Evolutionary conservation across 345 rosid species (phyloP).

Genomic region (Ceriops tagal): DNA sequence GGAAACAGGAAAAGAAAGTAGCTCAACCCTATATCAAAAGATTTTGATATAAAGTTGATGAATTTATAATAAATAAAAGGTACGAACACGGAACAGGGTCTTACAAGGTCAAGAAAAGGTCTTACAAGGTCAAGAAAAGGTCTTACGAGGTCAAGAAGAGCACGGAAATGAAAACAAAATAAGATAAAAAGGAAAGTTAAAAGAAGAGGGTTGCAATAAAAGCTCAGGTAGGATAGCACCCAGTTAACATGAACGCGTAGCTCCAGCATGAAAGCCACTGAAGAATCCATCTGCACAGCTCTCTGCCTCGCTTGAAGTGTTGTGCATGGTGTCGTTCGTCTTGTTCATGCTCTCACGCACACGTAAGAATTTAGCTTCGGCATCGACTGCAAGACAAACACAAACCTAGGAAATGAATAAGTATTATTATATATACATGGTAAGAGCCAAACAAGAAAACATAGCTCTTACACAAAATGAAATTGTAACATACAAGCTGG

Average conservation of each 20-base stretch:
- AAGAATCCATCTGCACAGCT: background rate
- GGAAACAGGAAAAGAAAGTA: conserved; percentile 15
- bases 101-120: conserved; percentile 99
- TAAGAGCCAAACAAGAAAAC: no score
- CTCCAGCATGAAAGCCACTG: conserved; percentile 12
- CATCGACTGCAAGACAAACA: conserved; percentile 20
- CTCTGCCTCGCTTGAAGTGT: background rate
- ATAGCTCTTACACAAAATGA: no score
- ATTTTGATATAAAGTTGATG: conserved; percentile 10
- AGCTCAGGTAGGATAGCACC: conserved; percentile 98
- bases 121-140: conserved; percentile 99
- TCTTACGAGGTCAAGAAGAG: conserved; percentile 99
- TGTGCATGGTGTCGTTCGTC: background rate
- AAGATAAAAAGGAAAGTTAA: background rate
- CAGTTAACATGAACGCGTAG: conserved; percentile 22
- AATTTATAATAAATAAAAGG: background rate
- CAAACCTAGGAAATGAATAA: background rate
- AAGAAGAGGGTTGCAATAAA: background rate
- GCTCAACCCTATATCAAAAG: conserved; percentile 19
- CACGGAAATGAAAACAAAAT: background rate
- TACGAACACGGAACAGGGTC: conserved; percentile 33
- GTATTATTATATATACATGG: no score
- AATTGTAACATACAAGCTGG: no score
- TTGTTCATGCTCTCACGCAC: conserved; percentile 15
- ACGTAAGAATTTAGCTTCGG: background rate